Evolutionary conservation across 768 basidiomycete species (phyloP).

Genomic region (Omphalotus guepiniiformis): DNA sequence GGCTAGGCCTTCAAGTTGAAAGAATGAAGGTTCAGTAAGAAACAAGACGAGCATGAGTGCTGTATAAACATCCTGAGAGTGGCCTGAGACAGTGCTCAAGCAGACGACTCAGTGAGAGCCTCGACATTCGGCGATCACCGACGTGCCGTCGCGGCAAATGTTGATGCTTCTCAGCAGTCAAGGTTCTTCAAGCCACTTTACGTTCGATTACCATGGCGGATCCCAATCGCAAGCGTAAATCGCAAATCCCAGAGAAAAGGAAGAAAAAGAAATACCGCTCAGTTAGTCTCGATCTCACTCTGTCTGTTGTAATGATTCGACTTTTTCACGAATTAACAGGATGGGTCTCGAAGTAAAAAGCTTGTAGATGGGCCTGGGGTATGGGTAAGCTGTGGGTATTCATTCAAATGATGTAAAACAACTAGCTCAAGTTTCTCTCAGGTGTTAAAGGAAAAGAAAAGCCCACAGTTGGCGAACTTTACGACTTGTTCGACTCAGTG

Average conservation of each 20-base stretch:
- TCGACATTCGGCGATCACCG: no score
- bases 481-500: slow-evolving; percentile 76
- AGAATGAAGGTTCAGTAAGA: no score
- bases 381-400: slow-evolving; percentile 69
- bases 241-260: slow-evolving; percentile 18
- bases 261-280: slow-evolving; percentile 50
- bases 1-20: no score
- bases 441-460: slow-evolving; percentile 80
- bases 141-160: no score
- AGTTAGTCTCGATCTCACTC: slow-evolving; percentile 26
- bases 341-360: slow-evolving; percentile 63
- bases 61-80: no score
- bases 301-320: not conserved
- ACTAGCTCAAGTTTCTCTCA: slow-evolving; percentile 13
- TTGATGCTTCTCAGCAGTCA: no score
- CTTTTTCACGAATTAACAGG: slow-evolving; percentile 31
- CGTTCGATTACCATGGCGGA: slow-evolving; percentile 23
- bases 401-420: not conserved
- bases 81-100: no score
- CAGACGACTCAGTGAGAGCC: no score
- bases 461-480: slow-evolving; percentile 70
- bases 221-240: slow-evolving; percentile 24
- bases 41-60: no score
- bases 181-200: slow-evolving; percentile 1
- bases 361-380: slow-evolving; percentile 77